phyloP scores from a whole-genome alignment of 2,329 filamentous ascomycete genomes.

The Fusarium mundagurra region DNA sequence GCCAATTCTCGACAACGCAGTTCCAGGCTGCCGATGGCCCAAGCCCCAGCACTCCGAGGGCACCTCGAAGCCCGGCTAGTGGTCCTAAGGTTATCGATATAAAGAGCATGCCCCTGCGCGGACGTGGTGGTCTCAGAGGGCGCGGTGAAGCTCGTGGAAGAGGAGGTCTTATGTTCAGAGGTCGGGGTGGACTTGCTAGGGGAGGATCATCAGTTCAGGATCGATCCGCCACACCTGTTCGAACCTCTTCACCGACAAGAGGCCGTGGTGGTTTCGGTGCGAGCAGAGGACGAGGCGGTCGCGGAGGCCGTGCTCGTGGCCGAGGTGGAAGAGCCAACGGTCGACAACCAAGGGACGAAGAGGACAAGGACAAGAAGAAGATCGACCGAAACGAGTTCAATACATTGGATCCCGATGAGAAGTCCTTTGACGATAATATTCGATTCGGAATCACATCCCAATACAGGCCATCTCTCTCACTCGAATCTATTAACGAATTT shows the following conservation, averaged over 20 bases:
- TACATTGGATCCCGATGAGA: conserved; percentile 46
- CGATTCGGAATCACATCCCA: conserved; percentile 47
- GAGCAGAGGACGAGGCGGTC: conserved; percentile 30
- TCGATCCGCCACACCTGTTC: conserved; percentile 20
- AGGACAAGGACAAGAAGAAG: conserved; percentile 41
- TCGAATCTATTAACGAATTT: conserved; percentile 45
- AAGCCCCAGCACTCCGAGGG: conserved; percentile 31
- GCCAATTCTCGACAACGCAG: conserved; percentile 53
- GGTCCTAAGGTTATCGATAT: conserved; percentile 53
- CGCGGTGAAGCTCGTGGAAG: conserved; percentile 36
- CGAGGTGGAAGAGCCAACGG: conserved; percentile 22
- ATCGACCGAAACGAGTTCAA: conserved; percentile 41
- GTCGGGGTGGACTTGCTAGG: conserved; percentile 25
- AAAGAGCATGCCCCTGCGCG: conserved; percentile 47
- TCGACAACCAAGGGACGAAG: conserved; percentile 35
- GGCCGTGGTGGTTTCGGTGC: conserved; percentile 31
- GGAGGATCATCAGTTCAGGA: conserved; percentile 20
- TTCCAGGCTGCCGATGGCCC: conserved; percentile 45
- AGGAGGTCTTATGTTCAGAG: conserved; percentile 9
- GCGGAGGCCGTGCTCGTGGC: conserved; percentile 31
- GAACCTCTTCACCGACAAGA: conserved; percentile 10
- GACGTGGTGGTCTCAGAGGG: conserved; percentile 38
- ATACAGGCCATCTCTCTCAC: conserved; percentile 49
- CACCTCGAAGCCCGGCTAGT: conserved; percentile 28
- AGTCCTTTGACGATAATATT: conserved; percentile 49